phyloP scores from a whole-genome alignment of 2,329 filamentous ascomycete genomes.

The Teratosphaeria destructans region DNA sequence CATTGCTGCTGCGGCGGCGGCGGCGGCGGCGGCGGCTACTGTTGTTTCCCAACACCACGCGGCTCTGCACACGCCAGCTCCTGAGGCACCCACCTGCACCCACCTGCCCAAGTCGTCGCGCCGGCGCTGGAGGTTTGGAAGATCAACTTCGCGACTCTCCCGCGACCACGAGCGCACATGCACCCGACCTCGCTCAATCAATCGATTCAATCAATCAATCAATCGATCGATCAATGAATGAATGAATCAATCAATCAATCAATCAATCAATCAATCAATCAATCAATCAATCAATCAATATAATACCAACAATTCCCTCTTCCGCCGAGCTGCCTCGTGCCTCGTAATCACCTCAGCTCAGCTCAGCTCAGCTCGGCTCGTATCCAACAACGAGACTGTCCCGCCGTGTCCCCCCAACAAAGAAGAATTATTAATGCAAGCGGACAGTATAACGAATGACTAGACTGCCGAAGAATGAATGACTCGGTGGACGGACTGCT shows the following conservation, averaged over 20 bases:
- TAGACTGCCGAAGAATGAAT: not conserved
- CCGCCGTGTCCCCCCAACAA: too few relatives aligned
- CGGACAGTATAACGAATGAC: not conserved
- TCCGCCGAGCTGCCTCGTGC: not conserved
- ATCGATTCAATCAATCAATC: too few relatives aligned
- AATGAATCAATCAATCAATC: too few relatives aligned
- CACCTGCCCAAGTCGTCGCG: not conserved
- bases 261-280: too few relatives aligned
- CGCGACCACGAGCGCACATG: not conserved
- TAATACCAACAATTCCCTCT: not conserved
- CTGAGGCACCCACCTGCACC: not conserved
- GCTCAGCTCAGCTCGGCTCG: not conserved
- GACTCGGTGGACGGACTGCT: not conserved
- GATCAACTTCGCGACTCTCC: not conserved
- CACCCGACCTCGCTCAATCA: not conserved
- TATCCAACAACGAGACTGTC: not conserved
- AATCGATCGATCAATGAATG: too few relatives aligned
- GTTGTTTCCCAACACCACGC: not conserved
- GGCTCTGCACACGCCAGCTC: not conserved
- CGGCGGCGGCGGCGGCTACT: too few relatives aligned
- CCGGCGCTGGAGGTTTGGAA: not conserved
- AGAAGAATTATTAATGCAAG: not conserved
- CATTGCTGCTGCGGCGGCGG: not conserved
- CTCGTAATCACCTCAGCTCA: not conserved
- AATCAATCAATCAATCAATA: too few relatives aligned